Evolutionary conservation across 257 asterid genomes (phyloP), one percentile per base, ranked within the genome.

Genomic region (Penstemon eatonii): DNA sequence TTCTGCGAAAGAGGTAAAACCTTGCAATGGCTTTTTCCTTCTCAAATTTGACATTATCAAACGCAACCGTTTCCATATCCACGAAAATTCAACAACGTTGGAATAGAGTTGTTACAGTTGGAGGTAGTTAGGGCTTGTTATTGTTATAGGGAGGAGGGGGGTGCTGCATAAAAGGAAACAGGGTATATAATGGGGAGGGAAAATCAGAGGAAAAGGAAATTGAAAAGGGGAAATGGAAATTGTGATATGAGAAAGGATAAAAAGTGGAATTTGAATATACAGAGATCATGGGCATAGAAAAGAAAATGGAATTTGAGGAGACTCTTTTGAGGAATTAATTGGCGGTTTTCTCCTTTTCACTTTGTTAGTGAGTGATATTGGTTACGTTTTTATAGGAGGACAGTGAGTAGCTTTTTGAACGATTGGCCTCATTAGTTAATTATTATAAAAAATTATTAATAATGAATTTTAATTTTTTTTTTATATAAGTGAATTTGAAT

Each of bases 11-110:
- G 63, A 77, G 80, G 19, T 81, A 82, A 71, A 55, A 86, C 69
- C 82, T 80, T 3, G 84, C 84, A 1, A 82, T 69, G 4, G 87
- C 80, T n/a, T 75, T 79, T 10, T 74, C 75, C 77, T 84, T 81
- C 62, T 82, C 79, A 2, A 71, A 39, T 42, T 51, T 75, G 9
- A 77, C 72, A 10, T 56, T 13, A 61, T 85, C 87, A 33, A 76
- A 73, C 41, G 51, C 62, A 6, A 51, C 56, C 2, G 84, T 33
- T 8, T 73, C 82, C 82, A 78, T 56, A 39, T 51, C 3, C 11
- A 41, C 44, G 25, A 18, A 56, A 19, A 4, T 62, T 13, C 47
- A 65, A 44, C 54, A 57, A 60, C 33, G 19, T 12, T 47, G 49
- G 18, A 33, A 11, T 46, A 15, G 56, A 45, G 56, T 12, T 61